A percentile compares a stretch with the other conserved stretches of the same genome.
Conservation (phyloP, 305 asterid genomes). For the Salvia sclarea region DNA sequence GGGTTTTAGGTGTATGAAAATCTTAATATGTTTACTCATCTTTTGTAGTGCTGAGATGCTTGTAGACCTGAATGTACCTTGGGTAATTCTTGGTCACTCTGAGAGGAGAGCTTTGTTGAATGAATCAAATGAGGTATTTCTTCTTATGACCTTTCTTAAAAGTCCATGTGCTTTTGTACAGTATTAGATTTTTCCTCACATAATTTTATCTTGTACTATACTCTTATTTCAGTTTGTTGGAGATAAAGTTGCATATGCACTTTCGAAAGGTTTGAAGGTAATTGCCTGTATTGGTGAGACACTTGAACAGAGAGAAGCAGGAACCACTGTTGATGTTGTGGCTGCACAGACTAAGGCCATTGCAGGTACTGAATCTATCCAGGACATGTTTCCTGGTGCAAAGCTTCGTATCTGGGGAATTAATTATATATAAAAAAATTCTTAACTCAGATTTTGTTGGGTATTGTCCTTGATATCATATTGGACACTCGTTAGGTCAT, state of each 20-base stretch:
- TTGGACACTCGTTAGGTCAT: background rate
- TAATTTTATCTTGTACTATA: constrained; percentile 7
- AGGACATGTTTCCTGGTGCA: background rate
- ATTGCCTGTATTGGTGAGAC: constrained; percentile 99
- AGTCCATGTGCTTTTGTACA: background rate
- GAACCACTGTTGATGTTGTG: constrained; percentile 84
- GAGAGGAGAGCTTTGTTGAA: constrained; percentile 79
- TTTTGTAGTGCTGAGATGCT: constrained; percentile 94
- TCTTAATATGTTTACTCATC: constrained; percentile 13
- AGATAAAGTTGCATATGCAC: constrained; percentile 95
- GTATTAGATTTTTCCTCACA: constrained; percentile 15
- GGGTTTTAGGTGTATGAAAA: background rate
- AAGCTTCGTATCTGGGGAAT: constrained; percentile 10
- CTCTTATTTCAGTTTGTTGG: constrained; percentile 71
- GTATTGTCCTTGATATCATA: background rate
- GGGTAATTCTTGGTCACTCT: constrained; percentile 98
- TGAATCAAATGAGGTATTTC: constrained; percentile 78
- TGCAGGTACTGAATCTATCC: constrained; percentile 60
- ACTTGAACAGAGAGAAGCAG: constrained; percentile 94
- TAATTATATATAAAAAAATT: background rate
- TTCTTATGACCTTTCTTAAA: background rate
- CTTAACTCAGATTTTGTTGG: background rate
- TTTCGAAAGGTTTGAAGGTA: constrained; percentile 89
- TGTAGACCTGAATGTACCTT: constrained; percentile 72
- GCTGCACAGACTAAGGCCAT: constrained; percentile 97